Conservation (phyloP, 2,329 filamentous ascomycete genomes). For the Colletotrichum costaricense region DNA sequence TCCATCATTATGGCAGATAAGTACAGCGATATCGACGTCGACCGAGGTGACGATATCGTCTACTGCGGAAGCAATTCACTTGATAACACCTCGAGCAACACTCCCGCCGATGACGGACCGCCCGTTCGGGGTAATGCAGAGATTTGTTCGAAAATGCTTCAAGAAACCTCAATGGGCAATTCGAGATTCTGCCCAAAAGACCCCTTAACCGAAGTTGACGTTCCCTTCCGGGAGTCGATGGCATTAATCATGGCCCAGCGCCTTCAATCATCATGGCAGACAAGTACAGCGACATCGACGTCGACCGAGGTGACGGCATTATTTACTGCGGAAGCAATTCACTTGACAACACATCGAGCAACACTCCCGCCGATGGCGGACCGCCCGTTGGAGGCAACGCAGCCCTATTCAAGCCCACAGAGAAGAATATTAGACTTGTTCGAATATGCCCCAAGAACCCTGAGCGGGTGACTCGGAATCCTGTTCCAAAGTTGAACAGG, state of each 20-base stretch:
- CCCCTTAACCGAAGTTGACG: not conserved
- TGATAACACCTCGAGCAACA: constrained; percentile 29
- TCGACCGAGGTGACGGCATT: constrained; percentile 40
- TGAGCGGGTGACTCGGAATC: not conserved
- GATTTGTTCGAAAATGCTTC: not conserved
- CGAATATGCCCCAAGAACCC: not conserved
- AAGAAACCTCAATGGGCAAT: not conserved
- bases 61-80: constrained; percentile 43
- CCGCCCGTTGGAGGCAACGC: constrained; percentile 26
- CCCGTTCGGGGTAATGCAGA: constrained; percentile 27
- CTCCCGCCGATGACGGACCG: not conserved
- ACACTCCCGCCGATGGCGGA: not conserved
- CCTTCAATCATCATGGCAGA: constrained; percentile 60
- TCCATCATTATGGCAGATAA: constrained; percentile 63
- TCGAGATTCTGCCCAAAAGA: not conserved
- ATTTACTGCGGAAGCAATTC: constrained; percentile 43
- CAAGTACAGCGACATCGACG: constrained; percentile 43
- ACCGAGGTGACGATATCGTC: constrained; percentile 39
- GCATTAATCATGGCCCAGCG: not conserved
- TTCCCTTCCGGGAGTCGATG: not conserved
- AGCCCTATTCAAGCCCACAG: not conserved
- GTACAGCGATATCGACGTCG: constrained; percentile 43
- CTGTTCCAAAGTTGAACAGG: not conserved
- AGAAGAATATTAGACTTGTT: not conserved
- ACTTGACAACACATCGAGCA: constrained; percentile 31